Conservation (phyloP, 768 basidiomycete species). For the Suillus brevipes region DNA sequence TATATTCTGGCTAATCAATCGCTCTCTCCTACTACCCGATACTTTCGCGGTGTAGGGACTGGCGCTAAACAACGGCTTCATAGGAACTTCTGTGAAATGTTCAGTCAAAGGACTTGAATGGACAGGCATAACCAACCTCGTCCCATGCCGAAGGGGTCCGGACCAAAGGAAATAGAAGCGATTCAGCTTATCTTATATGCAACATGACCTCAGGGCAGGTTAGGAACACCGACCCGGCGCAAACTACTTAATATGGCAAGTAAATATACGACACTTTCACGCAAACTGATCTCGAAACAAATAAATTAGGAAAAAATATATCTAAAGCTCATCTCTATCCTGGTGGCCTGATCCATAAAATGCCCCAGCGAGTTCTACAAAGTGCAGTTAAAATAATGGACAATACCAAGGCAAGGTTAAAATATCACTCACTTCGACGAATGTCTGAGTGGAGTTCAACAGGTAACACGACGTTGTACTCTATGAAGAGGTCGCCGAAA, state of each 20-base stretch:
- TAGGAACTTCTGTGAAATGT: not conserved
- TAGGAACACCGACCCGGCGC: constrained; percentile 20
- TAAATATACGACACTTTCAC: not conserved
- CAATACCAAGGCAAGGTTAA: not conserved
- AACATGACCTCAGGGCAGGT: constrained; percentile 30
- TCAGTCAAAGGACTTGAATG: not conserved
- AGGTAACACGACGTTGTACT: constrained; percentile 92
- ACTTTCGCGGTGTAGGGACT: not conserved
- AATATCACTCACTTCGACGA: constrained; percentile 65
- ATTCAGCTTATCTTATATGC: constrained; percentile 14
- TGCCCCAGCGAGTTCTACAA: constrained; percentile 54
- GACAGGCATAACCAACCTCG: not conserved
- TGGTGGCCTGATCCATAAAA: constrained; percentile 43
- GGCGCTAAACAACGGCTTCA: not conserved
- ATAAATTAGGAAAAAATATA: not conserved
- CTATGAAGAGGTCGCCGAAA: constrained; percentile 85
- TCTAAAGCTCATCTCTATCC: constrained; percentile 42
- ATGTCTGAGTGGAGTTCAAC: constrained; percentile 63
- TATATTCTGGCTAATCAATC: not conserved
- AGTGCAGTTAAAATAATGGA: constrained; percentile 5
- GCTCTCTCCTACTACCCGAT: not conserved
- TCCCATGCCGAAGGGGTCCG: constrained; percentile 34
- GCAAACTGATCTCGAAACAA: not conserved
- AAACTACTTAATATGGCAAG: not conserved
- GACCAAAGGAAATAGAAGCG: constrained; percentile 11